Conservation (phyloP, 1,139 yeast genomes). For the Saccharomycopsis phalli region DNA sequence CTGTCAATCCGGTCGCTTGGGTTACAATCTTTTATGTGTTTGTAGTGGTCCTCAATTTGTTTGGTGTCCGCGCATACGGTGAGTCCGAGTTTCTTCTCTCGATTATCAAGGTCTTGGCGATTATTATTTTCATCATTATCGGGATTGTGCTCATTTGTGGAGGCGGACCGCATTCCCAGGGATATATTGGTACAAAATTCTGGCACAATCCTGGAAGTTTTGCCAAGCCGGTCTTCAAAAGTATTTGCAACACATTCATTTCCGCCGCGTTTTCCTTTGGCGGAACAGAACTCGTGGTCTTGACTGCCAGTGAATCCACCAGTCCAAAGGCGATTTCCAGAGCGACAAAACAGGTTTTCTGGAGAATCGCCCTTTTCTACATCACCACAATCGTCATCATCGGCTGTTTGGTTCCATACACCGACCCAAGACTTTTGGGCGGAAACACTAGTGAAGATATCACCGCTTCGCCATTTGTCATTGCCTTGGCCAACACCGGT, state of each 20-base stretch:
- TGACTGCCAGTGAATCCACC: constrained; percentile 43
- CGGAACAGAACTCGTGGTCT: constrained; percentile 43
- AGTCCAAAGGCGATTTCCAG: constrained; percentile 49
- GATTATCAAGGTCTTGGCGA: constrained; percentile 40
- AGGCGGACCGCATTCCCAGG: constrained; percentile 45
- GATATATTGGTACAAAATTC: constrained; percentile 45
- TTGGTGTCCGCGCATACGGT: constrained; percentile 49
- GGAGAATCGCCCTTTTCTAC: constrained; percentile 52
- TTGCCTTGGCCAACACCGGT: constrained; percentile 40
- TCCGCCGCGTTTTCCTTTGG: constrained; percentile 58
- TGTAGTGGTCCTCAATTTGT: constrained; percentile 40
- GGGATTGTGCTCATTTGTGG: constrained; percentile 49
- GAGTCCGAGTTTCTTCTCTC: constrained; percentile 47
- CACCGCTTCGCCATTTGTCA: constrained; percentile 45
- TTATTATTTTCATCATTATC: constrained; percentile 45
- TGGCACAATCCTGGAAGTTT: constrained; percentile 55
- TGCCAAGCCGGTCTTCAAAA: constrained; percentile 39
- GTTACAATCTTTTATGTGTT: constrained; percentile 43
- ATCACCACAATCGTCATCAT: constrained; percentile 33
- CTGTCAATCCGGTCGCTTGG: constrained; percentile 46
- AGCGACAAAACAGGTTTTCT: constrained; percentile 59
- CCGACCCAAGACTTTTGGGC: constrained; percentile 40
- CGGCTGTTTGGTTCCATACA: constrained; percentile 41
- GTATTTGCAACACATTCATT: constrained; percentile 42
- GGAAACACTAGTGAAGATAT: constrained; percentile 40